phyloP scores from a whole-genome alignment of 371 early-diverging fungal genomes.

The Dentiscutata heterogama region DNA sequence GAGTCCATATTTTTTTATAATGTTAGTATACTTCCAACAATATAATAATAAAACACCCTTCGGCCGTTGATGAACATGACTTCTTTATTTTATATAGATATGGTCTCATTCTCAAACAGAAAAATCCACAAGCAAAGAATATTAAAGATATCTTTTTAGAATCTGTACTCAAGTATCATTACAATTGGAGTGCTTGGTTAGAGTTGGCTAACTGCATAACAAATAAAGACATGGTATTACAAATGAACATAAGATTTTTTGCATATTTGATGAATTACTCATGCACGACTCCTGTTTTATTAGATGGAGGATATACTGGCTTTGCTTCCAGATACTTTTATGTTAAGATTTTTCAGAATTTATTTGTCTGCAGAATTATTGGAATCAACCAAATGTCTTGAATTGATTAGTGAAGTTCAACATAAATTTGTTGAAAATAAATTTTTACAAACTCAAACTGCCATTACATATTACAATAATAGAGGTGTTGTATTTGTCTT shows the following conservation, averaged over 20 bases:
- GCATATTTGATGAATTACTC: background rate
- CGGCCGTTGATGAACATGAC: background rate
- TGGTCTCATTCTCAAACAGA: slow-evolving; percentile 64
- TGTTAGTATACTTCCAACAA: too few relatives aligned
- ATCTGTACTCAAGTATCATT: slow-evolving; percentile 77
- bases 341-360: slow-evolving; percentile 40
- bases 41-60: too few relatives aligned
- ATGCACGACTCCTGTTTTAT: slow-evolving; percentile 40
- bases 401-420: background rate
- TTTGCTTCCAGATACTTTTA: slow-evolving; percentile 27
- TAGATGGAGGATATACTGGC: slow-evolving; percentile 43
- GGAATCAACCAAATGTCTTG: slow-evolving; percentile 8
- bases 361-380: slow-evolving; percentile 37
- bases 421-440: slow-evolving; percentile 19
- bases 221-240: slow-evolving; percentile 54
- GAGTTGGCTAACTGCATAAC: slow-evolving; percentile 71
- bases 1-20: slow-evolving; percentile 45
- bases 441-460: slow-evolving; percentile 34
- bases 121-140: slow-evolving; percentile 62
- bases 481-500: background rate
- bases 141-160: slow-evolving; percentile 62
- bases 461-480: slow-evolving; percentile 16
- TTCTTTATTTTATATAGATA: slow-evolving; percentile 53
- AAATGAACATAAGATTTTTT: background rate
- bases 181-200: slow-evolving; percentile 95